Evolutionary conservation across 2,329 filamentous ascomycete species (phyloP), one percentile per base, ranked within the genome.

Genomic region (Aspergillus ochraceus): DNA sequence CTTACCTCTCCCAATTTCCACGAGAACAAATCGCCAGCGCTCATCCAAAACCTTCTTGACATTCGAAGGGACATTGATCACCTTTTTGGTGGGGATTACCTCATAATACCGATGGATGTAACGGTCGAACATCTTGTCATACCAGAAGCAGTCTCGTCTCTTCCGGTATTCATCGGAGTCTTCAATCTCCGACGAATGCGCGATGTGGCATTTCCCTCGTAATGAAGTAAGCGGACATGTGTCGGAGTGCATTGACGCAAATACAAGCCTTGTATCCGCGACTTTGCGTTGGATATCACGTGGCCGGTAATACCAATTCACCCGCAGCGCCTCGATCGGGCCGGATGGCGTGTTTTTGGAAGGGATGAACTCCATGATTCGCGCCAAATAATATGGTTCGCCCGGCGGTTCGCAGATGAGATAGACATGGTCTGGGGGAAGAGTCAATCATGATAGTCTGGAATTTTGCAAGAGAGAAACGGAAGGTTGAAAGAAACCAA

Each of bases 21-120:
- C 91, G 68, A 97, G 85, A 66, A 99, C 91, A 78, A 90, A 98
- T 77, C 91, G 96, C 95, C 95, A 99, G 72, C 93, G 88, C 78
- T 97, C 91, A 76, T 98, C 91, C 51, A 99, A 84, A 58, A 97
- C 93, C 77, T 91, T 96, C 78, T 98, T 98, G 72, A 99, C 94
- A 72, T 90, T 91, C 67, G 90, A 89, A 5, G 95, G 95, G 52
- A 99, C 95, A 73, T 99, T 99, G 80, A 98, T 94, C 70, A 99
- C 95, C 71, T 90, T 88, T 61, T 85, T 86, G 14, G 93, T 96
- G 1, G 95, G 94, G 62, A 99, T 94, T 57, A 97, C 90, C 70
- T 99, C 95, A 83, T 98, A 98, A 77, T 94, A 93, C 64, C 96
- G 93, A 74, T 97, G 92, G 65, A 99, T 98, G 79, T 98, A 99